phyloP scores from a whole-genome alignment of 192 early-diverging fungal genomes.

The Coemansia asiatica region DNA sequence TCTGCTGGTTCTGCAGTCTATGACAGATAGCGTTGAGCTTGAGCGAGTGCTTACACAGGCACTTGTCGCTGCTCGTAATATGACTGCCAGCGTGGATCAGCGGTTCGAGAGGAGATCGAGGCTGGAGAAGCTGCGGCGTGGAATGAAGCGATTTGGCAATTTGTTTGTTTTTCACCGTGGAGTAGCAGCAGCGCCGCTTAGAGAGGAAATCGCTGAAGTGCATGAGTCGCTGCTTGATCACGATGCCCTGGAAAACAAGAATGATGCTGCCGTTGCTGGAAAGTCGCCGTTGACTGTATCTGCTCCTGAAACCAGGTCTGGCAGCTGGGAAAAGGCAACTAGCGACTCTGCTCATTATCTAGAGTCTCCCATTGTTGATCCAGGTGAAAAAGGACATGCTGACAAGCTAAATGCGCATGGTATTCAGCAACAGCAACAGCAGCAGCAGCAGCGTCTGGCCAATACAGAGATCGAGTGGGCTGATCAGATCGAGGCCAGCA shows the following conservation, averaged over 20 bases:
- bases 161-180: slow-evolving; percentile 17
- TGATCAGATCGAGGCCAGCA: slow-evolving; percentile 17
- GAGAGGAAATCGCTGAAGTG: not conserved
- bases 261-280: no score
- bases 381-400: not conserved
- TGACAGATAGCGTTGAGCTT: slow-evolving; percentile 19
- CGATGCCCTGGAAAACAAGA: not conserved
- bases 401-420: no score
- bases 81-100: slow-evolving; percentile 30
- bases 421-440: not conserved
- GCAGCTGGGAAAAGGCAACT: not conserved
- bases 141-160: slow-evolving; percentile 42
- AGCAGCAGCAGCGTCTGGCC: not conserved
- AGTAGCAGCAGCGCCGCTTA: not conserved
- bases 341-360: not conserved
- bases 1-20: slow-evolving; percentile 43
- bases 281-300: slow-evolving; percentile 1
- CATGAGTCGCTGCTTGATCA: not conserved
- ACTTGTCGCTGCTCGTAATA: slow-evolving; percentile 18
- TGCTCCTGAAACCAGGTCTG: not conserved
- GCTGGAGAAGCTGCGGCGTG: slow-evolving; percentile 34
- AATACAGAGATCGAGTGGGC: slow-evolving; percentile 18
- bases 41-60: slow-evolving; percentile 25
- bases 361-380: not conserved
- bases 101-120: slow-evolving; percentile 39